Percentiles rank a stretch among this genome's conserved stretches.
These are phyloP conservation scores for Neonectria sp. DNA, from an alignment of 2,329 filamentous ascomycete genomes.

Conservation along the genomic window DNA sequence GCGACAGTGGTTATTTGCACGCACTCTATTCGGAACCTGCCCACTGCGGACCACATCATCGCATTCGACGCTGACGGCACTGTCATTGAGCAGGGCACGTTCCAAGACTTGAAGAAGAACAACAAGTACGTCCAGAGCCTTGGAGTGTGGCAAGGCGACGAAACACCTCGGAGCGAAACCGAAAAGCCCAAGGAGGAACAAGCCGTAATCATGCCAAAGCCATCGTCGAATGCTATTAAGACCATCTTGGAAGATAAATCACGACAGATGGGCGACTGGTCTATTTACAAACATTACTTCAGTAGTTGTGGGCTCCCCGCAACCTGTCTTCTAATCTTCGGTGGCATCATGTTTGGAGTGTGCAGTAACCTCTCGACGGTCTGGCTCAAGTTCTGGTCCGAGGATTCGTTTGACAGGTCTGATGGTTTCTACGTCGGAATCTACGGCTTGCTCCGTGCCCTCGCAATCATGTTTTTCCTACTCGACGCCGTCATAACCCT, in stretches of 20 bases:
- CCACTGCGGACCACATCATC: conserved; percentile 62
- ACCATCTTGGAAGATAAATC: conserved; percentile 39
- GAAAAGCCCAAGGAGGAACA: conserved; percentile 13
- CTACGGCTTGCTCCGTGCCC: conserved; percentile 45
- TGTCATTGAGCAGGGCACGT: conserved; percentile 59
- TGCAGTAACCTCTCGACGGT: conserved; percentile 50
- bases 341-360: conserved; percentile 45
- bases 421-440: conserved; percentile 51
- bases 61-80: conserved; percentile 59
- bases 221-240: conserved; percentile 4
- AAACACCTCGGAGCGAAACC: not conserved
- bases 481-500: conserved; percentile 32
- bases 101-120: conserved; percentile 47
- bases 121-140: conserved; percentile 58
- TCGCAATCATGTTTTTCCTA: conserved; percentile 40
- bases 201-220: not conserved
- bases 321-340: conserved; percentile 37
- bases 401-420: conserved; percentile 45
- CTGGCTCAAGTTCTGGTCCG: conserved; percentile 61
- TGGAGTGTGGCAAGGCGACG: conserved; percentile 46
- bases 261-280: conserved; percentile 50
- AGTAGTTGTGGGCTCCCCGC: conserved; percentile 41
- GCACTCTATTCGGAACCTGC: conserved; percentile 51
- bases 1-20: conserved; percentile 60
- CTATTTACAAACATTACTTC: conserved; percentile 56